Base-by-base conservation (phyloP, 257 asterid species). In the Buddleja alternifolia region DNA sequence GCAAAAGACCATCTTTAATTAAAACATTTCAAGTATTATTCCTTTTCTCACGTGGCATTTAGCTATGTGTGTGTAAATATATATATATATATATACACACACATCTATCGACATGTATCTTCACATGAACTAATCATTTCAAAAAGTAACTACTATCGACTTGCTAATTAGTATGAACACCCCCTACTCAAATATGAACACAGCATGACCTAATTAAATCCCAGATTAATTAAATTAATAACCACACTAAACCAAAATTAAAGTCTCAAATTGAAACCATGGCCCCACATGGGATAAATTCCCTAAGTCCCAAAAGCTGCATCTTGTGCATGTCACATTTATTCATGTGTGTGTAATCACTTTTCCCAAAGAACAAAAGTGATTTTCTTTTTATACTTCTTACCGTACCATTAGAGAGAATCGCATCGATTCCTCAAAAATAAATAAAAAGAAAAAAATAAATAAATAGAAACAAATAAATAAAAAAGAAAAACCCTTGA, bases 301-400 rank as follows among this genome's bases (percentile, higher is more conserved):
- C 64, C 14, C 45, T 37, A 69, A 52, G 36, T 53, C 57, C 65
- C 71, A 69, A 76, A 66, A 73, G 73, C 66, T 54, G 73, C 63
- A 59, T 67, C 74, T 66, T 66, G 60, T 66, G 59, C 67, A 56
- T 59, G 29, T 21, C 62, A 15, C 70, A 51, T 20, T 40, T 15
- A 47, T 69, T 75, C 77, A 67, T 72, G 81, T 75, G 78, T 53
- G 3, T 42, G n/a, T 20, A 62, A 52, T 57, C 76, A 24, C 82
- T 61, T 70, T 80, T 66, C 66, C 75, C 75, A 61, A 80, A 60
- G n/a, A 70, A 69, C 7, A 67, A 75, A 55, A 7, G 36, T 8
- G 24, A 12, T 12, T 64, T 72, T 20, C 68, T 55, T 57, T 44
- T 11, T 15, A 16, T 51, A 58, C 32, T 53, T 40, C 34, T 7